Percentiles rank a stretch among this genome's conserved stretches.
These are phyloP conservation scores for Canavalia ensiformis DNA, from an alignment of 306 rosid species.

Conservation along the genomic window DNA sequence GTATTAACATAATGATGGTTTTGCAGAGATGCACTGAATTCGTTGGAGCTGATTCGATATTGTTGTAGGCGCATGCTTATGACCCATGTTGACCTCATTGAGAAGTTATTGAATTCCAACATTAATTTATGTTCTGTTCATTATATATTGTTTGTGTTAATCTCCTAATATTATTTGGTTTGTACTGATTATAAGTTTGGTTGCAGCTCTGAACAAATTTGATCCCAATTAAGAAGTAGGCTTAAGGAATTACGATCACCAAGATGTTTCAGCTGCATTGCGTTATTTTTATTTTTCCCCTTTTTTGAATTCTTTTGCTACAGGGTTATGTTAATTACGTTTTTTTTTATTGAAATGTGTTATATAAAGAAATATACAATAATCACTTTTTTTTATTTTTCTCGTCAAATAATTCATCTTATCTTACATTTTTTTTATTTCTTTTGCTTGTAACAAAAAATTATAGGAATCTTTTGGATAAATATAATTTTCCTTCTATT, in stretches of 20 bases:
- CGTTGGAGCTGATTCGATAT: conserved; percentile 88
- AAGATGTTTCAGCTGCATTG: conserved; percentile 37
- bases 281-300: not conserved
- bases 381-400: too few relatives aligned
- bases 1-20: conserved; percentile 42
- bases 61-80: conserved; percentile 97
- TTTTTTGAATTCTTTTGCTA: conserved; percentile 29
- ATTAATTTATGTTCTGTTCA: conserved; percentile 56
- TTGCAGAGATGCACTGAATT: conserved; percentile 93
- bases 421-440: too few relatives aligned
- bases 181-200: conserved; percentile 21
- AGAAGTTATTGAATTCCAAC: conserved; percentile 95
- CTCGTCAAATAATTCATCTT: too few relatives aligned
- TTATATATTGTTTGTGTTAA: not conserved
- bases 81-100: conserved; percentile 98
- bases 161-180: conserved; percentile 6
- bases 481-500: too few relatives aligned
- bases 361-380: too few relatives aligned
- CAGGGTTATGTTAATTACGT: not conserved
- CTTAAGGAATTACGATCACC: conserved; percentile 13
- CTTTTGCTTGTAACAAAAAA: too few relatives aligned
- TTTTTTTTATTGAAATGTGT: too few relatives aligned
- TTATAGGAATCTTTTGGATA: too few relatives aligned
- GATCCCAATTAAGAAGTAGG: conserved; percentile 60
- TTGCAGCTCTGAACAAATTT: conserved; percentile 78